Base-by-base conservation (phyloP, 768 basidiomycete genomes). In the Coprinellus aureogranulatus region DNA sequence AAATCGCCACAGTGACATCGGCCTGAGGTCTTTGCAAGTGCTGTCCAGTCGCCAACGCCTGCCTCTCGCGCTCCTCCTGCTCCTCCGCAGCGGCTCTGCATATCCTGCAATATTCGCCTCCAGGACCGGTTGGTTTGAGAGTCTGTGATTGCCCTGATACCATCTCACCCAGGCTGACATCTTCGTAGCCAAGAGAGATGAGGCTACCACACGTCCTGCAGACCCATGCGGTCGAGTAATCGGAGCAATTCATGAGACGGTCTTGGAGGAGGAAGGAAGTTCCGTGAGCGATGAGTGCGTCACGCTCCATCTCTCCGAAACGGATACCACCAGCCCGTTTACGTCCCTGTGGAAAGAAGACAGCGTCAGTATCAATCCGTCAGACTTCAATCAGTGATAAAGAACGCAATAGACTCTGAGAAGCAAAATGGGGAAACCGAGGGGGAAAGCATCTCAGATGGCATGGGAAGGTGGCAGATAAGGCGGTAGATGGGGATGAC, bases 241-340 rank as follows among this genome's bases (percentile, higher is more conserved):
- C 97, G 26, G 96, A 98, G 70, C 97, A 99, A 75, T 99, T 99
- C 97, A 99, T 98, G 68, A 99, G 76, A 57, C 97, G 83, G 75
- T 99, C 97, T 78, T 99, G 97, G 23, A 99, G 84, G 40, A 99
- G 81, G 87, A 97, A 99, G 1, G 95, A 94, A 14, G 97, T 97
- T 45, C 97, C 97, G 72, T 99, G 97, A 2, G 97, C 97, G 64
- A 99, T 95, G 52, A 99, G 83, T 11, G 97, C 97, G 69, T 99
- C 97, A 53, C 97, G 90, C 73, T 99, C 97, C 97, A 99, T 99
- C 77, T 99, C 97, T 65, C 97, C 97, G 70, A 99, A 98, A 55
- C 97, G 94, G 68, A 99, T 99, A 67, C 97, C 97, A 65, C 97
- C 97, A 44, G 92, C 93, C 54, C 94, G 90, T 83, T 98, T 98